Evolutionary conservation across 2,329 filamentous ascomycete species (phyloP), one percentile per base, ranked within the genome.

Genomic region (Aureobasidium pullulans): DNA sequence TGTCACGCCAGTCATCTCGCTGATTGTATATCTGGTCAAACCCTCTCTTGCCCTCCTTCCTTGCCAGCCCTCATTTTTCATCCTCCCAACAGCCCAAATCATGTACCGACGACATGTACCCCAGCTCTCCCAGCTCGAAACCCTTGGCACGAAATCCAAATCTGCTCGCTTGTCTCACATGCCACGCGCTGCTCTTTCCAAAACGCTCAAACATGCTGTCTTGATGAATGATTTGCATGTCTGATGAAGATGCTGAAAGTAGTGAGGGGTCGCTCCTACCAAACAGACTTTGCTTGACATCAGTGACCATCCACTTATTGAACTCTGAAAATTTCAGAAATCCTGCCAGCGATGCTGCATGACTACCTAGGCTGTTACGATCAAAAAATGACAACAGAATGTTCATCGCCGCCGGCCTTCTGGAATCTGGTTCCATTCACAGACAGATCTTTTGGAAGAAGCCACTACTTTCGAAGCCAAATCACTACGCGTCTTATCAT

Each of bases 81-180:
- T 16, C 23, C 34, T 54, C 29, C 36, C 36, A n/a, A 16, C n/a
- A 53, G 11, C 47, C 8, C 48, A 37, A 43, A 36, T 37, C 6
- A 34, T 42, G 50, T 54, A 54, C 40, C 39, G 40, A 56, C 52
- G 29, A 40, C 43, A 48, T 36, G 54, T 57, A 48, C 32, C 53
- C 32, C 31, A 47, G 43, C 39, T 47, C 32, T n/a, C 34, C 32
- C 54, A 47, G 32, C 43, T 43, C 43, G 11, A 43, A 16, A 10
- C n/a, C 52, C 52, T 56, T 56, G 52, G 52, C 52, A 54, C 39
- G 31, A 56, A 46, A 48, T 57, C 34, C 34, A 40, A 57, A 48
- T 57, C 43, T 57, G 42, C 54, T 57, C 36, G 42, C 32, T 44
- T 57, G 54, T 57, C 54, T 57, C 54, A 57, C 54, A 57, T 57